Percentiles rank a stretch among this genome's conserved stretches.
Evolutionary conservation across 1,139 yeast genomes (phyloP).

Genomic region (Zhuliangozyma blackwelliae): DNA sequence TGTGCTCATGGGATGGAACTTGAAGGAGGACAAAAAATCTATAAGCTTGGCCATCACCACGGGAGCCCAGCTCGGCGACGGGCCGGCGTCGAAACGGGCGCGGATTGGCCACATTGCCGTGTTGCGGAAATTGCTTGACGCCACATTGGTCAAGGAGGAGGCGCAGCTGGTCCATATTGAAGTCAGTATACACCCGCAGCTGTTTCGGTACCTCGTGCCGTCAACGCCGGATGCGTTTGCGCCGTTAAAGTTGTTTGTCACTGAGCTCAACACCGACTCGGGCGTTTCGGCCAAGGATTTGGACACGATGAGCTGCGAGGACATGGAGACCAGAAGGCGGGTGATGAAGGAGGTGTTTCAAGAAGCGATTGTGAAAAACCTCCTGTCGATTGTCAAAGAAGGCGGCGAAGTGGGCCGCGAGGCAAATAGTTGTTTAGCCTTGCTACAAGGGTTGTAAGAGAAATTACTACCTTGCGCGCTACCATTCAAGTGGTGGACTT

Average conservation of each 20-base stretch:
- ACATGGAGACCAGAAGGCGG: slow-evolving; percentile 56
- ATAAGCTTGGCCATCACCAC: slow-evolving; percentile 45
- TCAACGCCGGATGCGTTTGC: slow-evolving; percentile 54
- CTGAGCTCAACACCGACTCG: slow-evolving; percentile 15
- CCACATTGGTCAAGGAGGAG: slow-evolving; percentile 1
- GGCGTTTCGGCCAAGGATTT: slow-evolving; percentile 25
- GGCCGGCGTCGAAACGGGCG: slow-evolving; percentile 36
- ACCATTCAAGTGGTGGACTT: neutral
- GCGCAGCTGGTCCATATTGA: slow-evolving; percentile 5
- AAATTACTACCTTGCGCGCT: neutral
- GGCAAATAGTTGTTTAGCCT: slow-evolving; percentile 37
- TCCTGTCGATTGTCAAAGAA: slow-evolving; percentile 53
- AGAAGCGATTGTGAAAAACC: slow-evolving; percentile 47
- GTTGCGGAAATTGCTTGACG: slow-evolving; percentile 28
- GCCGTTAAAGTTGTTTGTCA: slow-evolving; percentile 50
- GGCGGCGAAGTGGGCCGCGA: slow-evolving; percentile 72
- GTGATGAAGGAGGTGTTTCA: slow-evolving; percentile 52
- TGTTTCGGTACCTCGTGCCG: slow-evolving; percentile 52
- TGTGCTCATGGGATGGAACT: slow-evolving; percentile 60
- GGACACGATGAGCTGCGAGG: slow-evolving; percentile 45
- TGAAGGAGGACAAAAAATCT: slow-evolving; percentile 38
- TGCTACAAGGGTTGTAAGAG: slow-evolving; percentile 1
- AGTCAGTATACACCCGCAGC: slow-evolving; percentile 37
- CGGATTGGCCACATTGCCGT: slow-evolving; percentile 42
- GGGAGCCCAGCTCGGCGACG: slow-evolving; percentile 29